These are phyloP conservation scores for Hordeum marinum DNA, from an alignment of 176 grass and related monocot species.

Conservation along the genomic window DNA sequence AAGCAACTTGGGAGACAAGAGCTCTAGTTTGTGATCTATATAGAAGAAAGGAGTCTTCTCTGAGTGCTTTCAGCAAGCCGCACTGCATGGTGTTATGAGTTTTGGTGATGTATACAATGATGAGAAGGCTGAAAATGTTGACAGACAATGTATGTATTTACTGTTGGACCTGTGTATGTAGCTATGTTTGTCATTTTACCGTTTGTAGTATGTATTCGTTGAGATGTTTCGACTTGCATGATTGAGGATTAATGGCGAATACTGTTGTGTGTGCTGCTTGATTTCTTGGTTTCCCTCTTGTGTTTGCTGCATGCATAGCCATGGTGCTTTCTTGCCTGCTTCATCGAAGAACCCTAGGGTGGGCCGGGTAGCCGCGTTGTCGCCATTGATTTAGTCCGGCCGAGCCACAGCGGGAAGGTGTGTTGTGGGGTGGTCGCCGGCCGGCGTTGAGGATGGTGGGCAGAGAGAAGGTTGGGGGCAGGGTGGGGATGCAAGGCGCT, in stretches of 20 bases:
- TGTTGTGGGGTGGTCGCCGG: too few relatives aligned
- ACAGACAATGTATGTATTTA: not conserved
- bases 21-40: not conserved
- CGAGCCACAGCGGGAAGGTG: too few relatives aligned
- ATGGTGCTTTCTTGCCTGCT: too few relatives aligned
- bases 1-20: not conserved
- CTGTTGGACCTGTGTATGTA: not conserved
- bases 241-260: too few relatives aligned
- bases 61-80: not conserved
- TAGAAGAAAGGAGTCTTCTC: not conserved
- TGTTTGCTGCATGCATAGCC: not conserved
- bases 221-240: not conserved
- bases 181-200: not conserved
- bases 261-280: too few relatives aligned
- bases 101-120: constrained; percentile 9
- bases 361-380: too few relatives aligned
- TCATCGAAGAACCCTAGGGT: too few relatives aligned
- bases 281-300: not conserved
- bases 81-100: not conserved
- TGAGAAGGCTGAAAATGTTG: not conserved
- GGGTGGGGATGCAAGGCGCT: too few relatives aligned
- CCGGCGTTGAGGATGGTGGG: too few relatives aligned
- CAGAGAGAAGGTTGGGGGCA: too few relatives aligned
- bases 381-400: too few relatives aligned
- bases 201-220: not conserved